phyloP scores from a whole-genome alignment of 2,329 filamentous ascomycete species.

The Trichoderma aggressivum region DNA sequence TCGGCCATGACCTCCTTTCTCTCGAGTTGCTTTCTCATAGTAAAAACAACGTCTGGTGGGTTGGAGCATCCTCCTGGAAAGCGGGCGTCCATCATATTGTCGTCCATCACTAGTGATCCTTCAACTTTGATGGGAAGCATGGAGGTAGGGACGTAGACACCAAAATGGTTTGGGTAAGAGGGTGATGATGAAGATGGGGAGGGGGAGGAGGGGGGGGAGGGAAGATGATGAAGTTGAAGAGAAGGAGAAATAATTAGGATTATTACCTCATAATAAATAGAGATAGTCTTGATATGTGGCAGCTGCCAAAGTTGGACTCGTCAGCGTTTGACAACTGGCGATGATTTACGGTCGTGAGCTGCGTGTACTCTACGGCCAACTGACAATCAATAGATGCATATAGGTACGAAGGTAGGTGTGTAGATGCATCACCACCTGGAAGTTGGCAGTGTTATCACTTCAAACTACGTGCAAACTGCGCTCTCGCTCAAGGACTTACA shows the following conservation, averaged over 20 bases:
- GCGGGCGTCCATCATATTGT: too few relatives aligned
- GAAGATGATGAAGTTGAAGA: not conserved
- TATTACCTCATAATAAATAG: not conserved
- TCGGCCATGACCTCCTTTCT: not conserved
- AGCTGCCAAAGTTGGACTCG: not conserved
- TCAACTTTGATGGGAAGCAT: not conserved
- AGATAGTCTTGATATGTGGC: not conserved
- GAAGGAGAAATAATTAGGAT: too few relatives aligned
- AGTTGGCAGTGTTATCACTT: too few relatives aligned
- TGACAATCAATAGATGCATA: too few relatives aligned
- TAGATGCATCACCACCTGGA: too few relatives aligned
- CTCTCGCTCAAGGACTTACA: too few relatives aligned
- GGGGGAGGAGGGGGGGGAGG: too few relatives aligned
- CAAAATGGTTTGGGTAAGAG: not conserved
- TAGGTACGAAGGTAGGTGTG: too few relatives aligned
- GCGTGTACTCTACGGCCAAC: too few relatives aligned
- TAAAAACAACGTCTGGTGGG: accelerated
- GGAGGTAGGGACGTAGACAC: not conserved
- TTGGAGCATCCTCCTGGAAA: not conserved
- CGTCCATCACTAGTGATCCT: too few relatives aligned
- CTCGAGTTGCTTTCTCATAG: not conserved
- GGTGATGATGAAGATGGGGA: not conserved
- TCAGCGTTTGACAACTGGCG: not conserved
- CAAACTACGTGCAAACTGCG: too few relatives aligned
- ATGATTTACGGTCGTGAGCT: not conserved